Base-by-base conservation (phyloP, 2,329 filamentous ascomycete species). In the Botrytis medusae region DNA sequence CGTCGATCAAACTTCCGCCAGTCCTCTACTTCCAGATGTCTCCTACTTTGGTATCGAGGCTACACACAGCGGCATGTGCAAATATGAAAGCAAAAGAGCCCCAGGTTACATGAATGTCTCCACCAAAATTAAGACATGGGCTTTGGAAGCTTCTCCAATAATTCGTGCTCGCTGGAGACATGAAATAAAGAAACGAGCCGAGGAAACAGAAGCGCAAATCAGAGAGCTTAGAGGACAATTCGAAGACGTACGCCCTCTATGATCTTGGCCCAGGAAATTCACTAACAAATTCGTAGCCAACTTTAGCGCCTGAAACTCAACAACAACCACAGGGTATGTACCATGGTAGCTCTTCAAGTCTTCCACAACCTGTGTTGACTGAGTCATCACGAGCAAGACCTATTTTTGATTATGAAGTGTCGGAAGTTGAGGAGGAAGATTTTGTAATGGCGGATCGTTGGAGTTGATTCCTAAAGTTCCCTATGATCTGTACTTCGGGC, bases 21-120 rank as follows among this genome's bases (percentile, higher is more conserved):
- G 90, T 29, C 92, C 92, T 0, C 87, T 89, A 72, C 83, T 93
- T 22, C 89, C 90, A 9, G 91, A 91, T 46, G 91, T 92, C 0
- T 90, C 88, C 60, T 91, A 91, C 76, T 92, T 91, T 81, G 91
- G 91, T n/a, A 92, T 93, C 74, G 91, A 93, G 77, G 90, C 90
- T 12, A 89, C 88, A n/a, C 91, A 93, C 79, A 89, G 88, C 1
- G 84, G 86, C 61, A 93, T 93, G 89, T 92, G 90, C 84, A 93
- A 93, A 79, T 93, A 93, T 74, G 86, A 89, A 34, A 87, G 86
- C 75, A 85, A 86, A 67, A 87, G 85, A 74, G 87, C 92, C 0
- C 90, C 92, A 0, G 92, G 92, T 0, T 95, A 79, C 71, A 73
- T 78, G 40, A 81, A 80, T 70, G 76, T 81, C 48, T 78, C 79